Percentiles rank a stretch among this genome's conserved stretches.
Conservation (phyloP, 495 filamentous ascomycete genomes). For the Trichocladium uniseriatum region DNA sequence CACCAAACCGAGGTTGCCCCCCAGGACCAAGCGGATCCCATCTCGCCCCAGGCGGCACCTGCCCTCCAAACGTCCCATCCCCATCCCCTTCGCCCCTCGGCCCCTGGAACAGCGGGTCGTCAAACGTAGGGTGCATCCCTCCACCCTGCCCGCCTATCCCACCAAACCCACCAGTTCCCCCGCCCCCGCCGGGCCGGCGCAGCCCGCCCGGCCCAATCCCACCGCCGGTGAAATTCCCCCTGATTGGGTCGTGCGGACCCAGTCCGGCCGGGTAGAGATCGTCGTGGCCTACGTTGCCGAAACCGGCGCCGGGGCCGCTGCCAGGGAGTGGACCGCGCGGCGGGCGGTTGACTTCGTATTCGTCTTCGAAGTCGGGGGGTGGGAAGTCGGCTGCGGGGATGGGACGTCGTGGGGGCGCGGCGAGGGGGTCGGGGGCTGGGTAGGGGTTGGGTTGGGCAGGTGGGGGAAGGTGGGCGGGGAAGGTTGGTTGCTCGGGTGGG, state of each 20-base stretch:
- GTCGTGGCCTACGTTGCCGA: slow-evolving; percentile 56
- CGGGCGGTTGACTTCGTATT: slow-evolving; percentile 71
- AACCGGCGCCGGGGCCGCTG: slow-evolving; percentile 40
- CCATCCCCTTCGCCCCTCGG: slow-evolving; percentile 33
- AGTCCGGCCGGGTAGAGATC: slow-evolving; percentile 85
- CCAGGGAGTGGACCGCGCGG: slow-evolving; percentile 37
- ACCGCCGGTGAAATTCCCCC: slow-evolving; percentile 45
- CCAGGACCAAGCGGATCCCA: slow-evolving; percentile 83
- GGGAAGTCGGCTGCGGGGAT: slow-evolving; percentile 69
- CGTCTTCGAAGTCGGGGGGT: slow-evolving; percentile 88
- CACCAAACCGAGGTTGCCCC: slow-evolving; percentile 33
- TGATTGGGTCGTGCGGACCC: slow-evolving; percentile 73
- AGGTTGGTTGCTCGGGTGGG: slow-evolving; percentile 24
- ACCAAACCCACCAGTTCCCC: not conserved
- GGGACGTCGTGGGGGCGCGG: slow-evolving; percentile 51
- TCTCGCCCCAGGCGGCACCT: slow-evolving; percentile 49
- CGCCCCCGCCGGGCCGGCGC: not conserved
- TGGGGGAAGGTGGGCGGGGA: slow-evolving; percentile 37
- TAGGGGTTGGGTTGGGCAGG: slow-evolving; percentile 59
- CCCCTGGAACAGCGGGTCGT: slow-evolving; percentile 81
- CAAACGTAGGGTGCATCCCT: slow-evolving; percentile 94
- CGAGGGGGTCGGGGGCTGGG: slow-evolving; percentile 46
- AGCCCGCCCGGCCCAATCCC: slow-evolving; percentile 38
- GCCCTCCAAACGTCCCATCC: slow-evolving; percentile 37
- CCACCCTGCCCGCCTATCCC: slow-evolving; percentile 36